Evolutionary conservation across 148 eudicot genomes (phyloP), one percentile per base, ranked within the genome.

Genomic region (Silene latifolia): DNA sequence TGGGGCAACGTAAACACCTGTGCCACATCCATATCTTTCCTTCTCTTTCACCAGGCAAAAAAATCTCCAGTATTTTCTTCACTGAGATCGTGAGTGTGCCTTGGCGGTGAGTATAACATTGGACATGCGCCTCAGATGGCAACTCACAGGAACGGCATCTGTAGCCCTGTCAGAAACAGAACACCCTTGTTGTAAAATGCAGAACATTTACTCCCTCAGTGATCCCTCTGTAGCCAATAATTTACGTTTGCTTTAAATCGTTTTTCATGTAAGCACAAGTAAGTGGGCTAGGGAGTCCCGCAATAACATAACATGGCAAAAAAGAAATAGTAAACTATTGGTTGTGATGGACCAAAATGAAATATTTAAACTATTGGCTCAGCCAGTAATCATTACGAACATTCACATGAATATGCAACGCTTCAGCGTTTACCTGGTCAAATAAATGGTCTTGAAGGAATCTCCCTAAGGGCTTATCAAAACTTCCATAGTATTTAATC

Each of bases 11-110:
- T 77, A 94, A 74, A 88, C 98, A 94, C 76, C 98, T 88, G 63
- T 92, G 98, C 98, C 98, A 94, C 98, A 94, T 94, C 98, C 98
- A 94, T 78, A 94, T 90, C 87, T 91, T 94, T 72, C 98, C 97
- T 68, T 94, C 97, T 72, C 62, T 81, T 78, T 90, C 93, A 74
- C 98, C 98, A 46, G 93, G 92, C 79, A 94, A 84, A 61, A 85
- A 75, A 73, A 85, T 69, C 74, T 92, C 98, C 21, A 86, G 83
- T 56, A 94, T 80, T 82, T 89, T 91, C 88, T 92, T 94, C 47
- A 94, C 98, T 17, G 98, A 94, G 74, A 94, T 94, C 17, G 97
- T 94, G 18, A 94, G 93, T 59, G 96, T 88, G 63, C 98, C 98
- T 83, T 94, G 98, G 56, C 92, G 83, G 80, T 94, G 98, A 72